Base-by-base conservation (phyloP, 2,329 filamentous ascomycete species). In the Fonsecaea nubica region DNA sequence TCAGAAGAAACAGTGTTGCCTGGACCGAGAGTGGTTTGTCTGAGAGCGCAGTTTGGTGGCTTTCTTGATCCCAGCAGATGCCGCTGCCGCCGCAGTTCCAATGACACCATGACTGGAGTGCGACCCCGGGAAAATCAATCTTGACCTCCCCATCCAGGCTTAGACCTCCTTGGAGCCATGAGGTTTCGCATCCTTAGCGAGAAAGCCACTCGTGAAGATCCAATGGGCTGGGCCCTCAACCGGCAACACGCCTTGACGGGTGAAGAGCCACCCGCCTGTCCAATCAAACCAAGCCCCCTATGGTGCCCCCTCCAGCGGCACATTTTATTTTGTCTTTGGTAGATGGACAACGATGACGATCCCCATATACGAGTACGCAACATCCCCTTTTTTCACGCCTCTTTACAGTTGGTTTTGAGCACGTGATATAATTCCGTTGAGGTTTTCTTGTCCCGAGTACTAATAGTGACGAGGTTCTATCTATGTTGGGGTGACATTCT, bases 1-100 rank as follows among this genome's bases (percentile, higher is more conserved):
- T 32, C 30, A 21, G 45, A 38, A 61, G 58, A 61, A 61, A 61
- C 52, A 21, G 48, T 61, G 58, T 38, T 54, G 58, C 58, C 58
- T 61, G 58, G 58, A 40, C 35, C 9, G 33, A 36, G 21, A 35
- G 35, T 61, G 48, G 32, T 53, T 50, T 50, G 58, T 54, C 25
- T 38, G 30, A 54, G 58, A 54, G 40, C 18, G 45, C 45, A 50
- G 25, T 21, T 36, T 35, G 42, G 52, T 35, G 48, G 18, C 58
- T 60, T 60, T 32, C 50, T 38, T 40, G n/a, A 33, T 60, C 42
- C 40, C 57, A 59, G 57, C 38, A 40, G 38, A 40, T 40, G 38
- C 38, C 40, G 45, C 45, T 25, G 45, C 18, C 45, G 45, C 18
- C 45, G 45, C 45, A 50, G 18, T 50, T 50, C 18, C 45, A 50